Percentiles rank a stretch among this genome's conserved stretches.
phyloP scores from a whole-genome alignment of 169 alveolate genomes.

The Cryptosporidium sp. region DNA sequence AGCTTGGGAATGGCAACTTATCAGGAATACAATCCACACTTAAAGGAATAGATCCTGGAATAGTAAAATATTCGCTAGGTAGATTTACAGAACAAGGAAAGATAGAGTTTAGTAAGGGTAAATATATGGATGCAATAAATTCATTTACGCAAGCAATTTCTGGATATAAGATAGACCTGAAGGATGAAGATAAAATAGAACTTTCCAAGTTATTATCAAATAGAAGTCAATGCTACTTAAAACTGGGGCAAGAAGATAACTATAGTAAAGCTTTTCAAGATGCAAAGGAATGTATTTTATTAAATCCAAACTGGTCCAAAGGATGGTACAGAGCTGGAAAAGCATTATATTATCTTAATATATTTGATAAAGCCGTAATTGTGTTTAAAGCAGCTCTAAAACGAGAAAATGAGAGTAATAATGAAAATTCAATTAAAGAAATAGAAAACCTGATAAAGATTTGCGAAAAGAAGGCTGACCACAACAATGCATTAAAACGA shows the following conservation, averaged over 20 bases:
- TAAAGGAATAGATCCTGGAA: slow-evolving; percentile 57
- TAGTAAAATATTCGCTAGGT: slow-evolving; percentile 13
- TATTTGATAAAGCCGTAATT: slow-evolving; percentile 51
- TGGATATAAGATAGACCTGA: slow-evolving; percentile 36
- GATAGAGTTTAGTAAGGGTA: slow-evolving; percentile 21
- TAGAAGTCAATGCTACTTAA: slow-evolving; percentile 64
- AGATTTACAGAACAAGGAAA: slow-evolving; percentile 58
- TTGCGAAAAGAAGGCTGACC: slow-evolving; percentile 74
- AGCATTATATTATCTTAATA: slow-evolving; percentile 45
- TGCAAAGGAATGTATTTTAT: slow-evolving; percentile 65
- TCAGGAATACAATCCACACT: slow-evolving; percentile 62
- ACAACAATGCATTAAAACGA: slow-evolving; percentile 45
- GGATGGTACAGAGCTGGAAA: slow-evolving; percentile 76
- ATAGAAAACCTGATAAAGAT: slow-evolving; percentile 29
- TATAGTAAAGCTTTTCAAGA: slow-evolving; percentile 62
- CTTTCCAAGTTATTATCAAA: slow-evolving; percentile 46
- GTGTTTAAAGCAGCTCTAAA: slow-evolving; percentile 64
- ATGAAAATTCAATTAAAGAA: slow-evolving; percentile 20
- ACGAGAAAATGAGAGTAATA: slow-evolving; percentile 12
- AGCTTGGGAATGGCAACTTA: slow-evolving; percentile 25
- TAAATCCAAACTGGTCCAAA: slow-evolving; percentile 64
- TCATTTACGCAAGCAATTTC: slow-evolving; percentile 72
- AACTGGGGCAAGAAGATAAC: slow-evolving; percentile 38
- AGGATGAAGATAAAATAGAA: slow-evolving; percentile 23
- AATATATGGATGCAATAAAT: slow-evolving; percentile 44